phyloP scores from a whole-genome alignment of 192 early-diverging fungal species.

The Phlyctochytrium bullatum region DNA sequence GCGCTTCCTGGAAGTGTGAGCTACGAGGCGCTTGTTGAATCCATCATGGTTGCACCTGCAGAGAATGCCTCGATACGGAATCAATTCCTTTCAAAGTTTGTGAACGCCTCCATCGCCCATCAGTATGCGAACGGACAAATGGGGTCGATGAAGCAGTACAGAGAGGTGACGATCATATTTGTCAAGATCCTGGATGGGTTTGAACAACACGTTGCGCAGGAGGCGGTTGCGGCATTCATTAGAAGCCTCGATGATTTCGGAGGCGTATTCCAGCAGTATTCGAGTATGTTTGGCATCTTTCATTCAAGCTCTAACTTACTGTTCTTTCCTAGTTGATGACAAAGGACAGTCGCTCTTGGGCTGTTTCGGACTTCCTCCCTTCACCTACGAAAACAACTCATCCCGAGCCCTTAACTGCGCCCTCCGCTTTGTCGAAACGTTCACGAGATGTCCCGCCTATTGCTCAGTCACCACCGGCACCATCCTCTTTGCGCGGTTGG shows the following conservation, averaged over 20 bases:
- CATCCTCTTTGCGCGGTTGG: background rate
- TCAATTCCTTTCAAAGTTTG: background rate
- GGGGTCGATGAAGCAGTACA: background rate
- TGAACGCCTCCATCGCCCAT: background rate
- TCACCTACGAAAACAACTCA: background rate
- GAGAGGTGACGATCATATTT: background rate
- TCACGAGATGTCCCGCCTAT: background rate
- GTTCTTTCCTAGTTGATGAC: background rate
- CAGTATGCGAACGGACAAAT: background rate
- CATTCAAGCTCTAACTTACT: background rate
- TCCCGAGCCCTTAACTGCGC: background rate
- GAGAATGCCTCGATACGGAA: too few relatives aligned
- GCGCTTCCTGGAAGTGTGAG: too few relatives aligned
- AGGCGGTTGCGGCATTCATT: background rate
- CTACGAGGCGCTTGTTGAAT: too few relatives aligned
- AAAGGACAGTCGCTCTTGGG: background rate
- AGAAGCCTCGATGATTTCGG: background rate
- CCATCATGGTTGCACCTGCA: too few relatives aligned
- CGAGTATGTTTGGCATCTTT: background rate
- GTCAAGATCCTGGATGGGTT: background rate
- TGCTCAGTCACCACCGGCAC: background rate
- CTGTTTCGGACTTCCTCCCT: background rate
- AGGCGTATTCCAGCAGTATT: background rate
- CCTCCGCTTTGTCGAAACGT: background rate
- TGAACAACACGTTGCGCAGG: background rate